Evolutionary conservation across 345 rosid species (phyloP).

Genomic region (Citrus mangshanensis): DNA sequence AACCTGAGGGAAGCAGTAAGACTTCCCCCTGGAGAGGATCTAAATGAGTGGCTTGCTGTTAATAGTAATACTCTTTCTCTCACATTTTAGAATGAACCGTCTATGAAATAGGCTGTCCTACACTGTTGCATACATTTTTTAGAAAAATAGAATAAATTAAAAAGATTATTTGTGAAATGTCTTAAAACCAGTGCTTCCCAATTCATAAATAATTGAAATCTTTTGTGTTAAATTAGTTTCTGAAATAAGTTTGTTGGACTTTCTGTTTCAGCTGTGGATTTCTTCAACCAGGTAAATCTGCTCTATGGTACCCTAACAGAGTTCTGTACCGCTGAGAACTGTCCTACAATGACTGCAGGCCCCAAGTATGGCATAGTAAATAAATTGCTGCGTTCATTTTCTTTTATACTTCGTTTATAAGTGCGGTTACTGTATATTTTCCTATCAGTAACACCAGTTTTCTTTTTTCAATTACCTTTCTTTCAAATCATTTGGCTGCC

Average conservation of each 20-base stretch:
- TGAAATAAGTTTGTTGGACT: slow-evolving; percentile 23
- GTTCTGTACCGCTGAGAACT: slow-evolving; percentile 92
- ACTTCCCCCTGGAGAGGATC: slow-evolving; percentile 99
- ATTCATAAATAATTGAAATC: background rate
- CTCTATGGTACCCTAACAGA: slow-evolving; percentile 98
- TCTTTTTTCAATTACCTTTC: background rate
- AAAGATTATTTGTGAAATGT: background rate
- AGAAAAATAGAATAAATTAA: too few species aligned
- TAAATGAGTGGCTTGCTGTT: slow-evolving; percentile 98
- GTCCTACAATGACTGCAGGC: slow-evolving; percentile 99
- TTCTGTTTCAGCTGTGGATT: slow-evolving; percentile 85
- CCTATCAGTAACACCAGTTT: background rate
- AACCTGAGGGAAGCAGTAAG: slow-evolving; percentile 97
- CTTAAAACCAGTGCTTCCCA: background rate
- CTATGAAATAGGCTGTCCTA: background rate
- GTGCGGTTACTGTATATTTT: background rate
- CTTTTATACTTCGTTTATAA: background rate
- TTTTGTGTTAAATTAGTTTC: slow-evolving; percentile 9
- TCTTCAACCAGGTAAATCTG: slow-evolving; percentile 99
- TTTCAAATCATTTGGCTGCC: slow-evolving; percentile 10
- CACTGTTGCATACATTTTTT: background rate
- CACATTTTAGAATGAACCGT: background rate
- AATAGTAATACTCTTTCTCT: slow-evolving; percentile 54
- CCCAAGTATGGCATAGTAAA: slow-evolving; percentile 71
- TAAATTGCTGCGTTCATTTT: background rate